These are phyloP conservation scores for Cutaneotrichosporon dermatis DNA, from an alignment of 1,284 basidiomycete species.

Conservation along the genomic window DNA sequence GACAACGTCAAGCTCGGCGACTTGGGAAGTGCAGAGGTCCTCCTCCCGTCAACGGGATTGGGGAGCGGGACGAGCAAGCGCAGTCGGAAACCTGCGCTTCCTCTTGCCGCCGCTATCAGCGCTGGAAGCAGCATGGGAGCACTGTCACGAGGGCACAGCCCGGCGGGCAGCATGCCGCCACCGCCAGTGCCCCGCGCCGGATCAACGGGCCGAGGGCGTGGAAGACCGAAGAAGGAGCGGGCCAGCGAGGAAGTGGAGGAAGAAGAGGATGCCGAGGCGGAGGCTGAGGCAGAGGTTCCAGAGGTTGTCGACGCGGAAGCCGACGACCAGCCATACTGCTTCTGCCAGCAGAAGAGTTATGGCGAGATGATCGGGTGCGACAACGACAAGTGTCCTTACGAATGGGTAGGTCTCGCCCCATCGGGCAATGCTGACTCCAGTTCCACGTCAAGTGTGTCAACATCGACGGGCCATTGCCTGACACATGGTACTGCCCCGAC, in stretches of 20 bases:
- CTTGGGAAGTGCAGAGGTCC: slow-evolving; percentile 35
- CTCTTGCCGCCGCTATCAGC: slow-evolving; percentile 10
- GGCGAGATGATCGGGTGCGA: slow-evolving; percentile 97
- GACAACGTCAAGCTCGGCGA: slow-evolving; percentile 22
- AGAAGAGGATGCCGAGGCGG: slow-evolving; percentile 8
- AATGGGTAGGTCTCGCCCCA: slow-evolving; percentile 67
- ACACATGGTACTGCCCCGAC: slow-evolving; percentile 75
- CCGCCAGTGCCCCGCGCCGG: slow-evolving; percentile 10
- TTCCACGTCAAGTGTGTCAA: slow-evolving; percentile 84
- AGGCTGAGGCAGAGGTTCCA: slow-evolving; percentile 23
- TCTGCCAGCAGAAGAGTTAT: slow-evolving; percentile 79
- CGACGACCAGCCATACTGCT: slow-evolving; percentile 70
- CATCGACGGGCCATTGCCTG: slow-evolving; percentile 63
- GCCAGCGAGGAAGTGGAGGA: neutral
- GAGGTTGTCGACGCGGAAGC: slow-evolving; percentile 26
- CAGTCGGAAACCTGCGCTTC: slow-evolving; percentile 9
- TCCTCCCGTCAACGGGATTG: slow-evolving; percentile 36
- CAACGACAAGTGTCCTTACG: slow-evolving; percentile 70
- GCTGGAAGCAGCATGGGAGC: slow-evolving; percentile 8
- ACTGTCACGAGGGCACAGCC: neutral
- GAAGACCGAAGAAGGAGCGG: neutral
- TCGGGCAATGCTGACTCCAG: slow-evolving; percentile 49
- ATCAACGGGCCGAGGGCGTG: neutral
- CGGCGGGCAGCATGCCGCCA: slow-evolving; percentile 3
- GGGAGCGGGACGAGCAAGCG: slow-evolving; percentile 29